Percentiles rank a stretch among this genome's conserved stretches.
phyloP scores from a whole-genome alignment of 176 grass and related monocot genomes.

The Typha latifolia region DNA sequence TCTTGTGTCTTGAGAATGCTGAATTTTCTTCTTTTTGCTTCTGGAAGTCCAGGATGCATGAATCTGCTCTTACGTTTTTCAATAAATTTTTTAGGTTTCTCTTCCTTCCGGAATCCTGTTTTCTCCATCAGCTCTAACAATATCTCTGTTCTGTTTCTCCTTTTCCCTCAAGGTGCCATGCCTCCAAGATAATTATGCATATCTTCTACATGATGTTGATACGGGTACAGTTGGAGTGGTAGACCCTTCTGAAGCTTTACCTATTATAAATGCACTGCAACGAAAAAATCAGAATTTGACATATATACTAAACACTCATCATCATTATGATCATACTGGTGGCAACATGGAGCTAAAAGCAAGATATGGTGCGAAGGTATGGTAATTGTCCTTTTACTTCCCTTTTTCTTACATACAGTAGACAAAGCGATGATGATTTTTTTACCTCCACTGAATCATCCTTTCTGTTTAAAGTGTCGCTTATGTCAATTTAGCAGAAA shows the following conservation, averaged over 20 bases:
- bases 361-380: slow-evolving; percentile 97
- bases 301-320: slow-evolving; percentile 97
- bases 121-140: slow-evolving; percentile 8
- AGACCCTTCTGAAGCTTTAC: slow-evolving; percentile 88
- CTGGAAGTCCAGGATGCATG: neutral
- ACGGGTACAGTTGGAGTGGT: slow-evolving; percentile 97
- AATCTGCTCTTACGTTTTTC: neutral
- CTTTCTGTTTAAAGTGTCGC: too few species aligned
- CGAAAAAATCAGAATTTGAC: slow-evolving; percentile 96
- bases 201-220: slow-evolving; percentile 88
- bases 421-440: neutral
- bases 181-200: slow-evolving; percentile 96
- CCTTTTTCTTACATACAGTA: neutral
- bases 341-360: slow-evolving; percentile 96
- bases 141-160: slow-evolving; percentile 2
- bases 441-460: too few species aligned
- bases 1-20: neutral
- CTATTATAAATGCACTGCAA: slow-evolving; percentile 77
- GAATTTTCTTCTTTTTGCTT: neutral
- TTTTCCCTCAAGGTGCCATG: slow-evolving; percentile 61
- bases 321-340: slow-evolving; percentile 97
- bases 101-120: neutral
- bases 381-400: neutral
- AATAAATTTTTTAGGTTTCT: neutral
- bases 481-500: too few species aligned